Percentiles rank a stretch among this genome's conserved stretches.
Evolutionary conservation across 768 basidiomycete genomes (phyloP).

Genomic region (Neoboletus subvelutipes): DNA sequence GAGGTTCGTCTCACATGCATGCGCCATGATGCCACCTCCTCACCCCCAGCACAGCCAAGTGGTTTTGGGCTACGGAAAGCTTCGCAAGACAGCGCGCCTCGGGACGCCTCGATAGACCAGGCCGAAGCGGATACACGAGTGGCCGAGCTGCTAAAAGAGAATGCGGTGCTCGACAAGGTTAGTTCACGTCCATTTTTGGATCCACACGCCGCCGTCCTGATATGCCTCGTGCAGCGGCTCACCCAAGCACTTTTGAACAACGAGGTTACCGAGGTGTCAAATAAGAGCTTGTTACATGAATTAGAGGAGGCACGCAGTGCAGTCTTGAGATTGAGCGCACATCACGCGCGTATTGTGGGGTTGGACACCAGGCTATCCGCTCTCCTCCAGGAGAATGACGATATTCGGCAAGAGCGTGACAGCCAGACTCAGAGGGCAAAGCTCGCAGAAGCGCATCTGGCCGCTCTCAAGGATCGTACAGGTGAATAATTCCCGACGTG

Average conservation of each 20-base stretch:
- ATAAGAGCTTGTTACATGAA: constrained; percentile 69
- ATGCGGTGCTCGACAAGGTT: constrained; percentile 52
- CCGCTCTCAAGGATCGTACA: constrained; percentile 64
- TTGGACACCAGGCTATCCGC: constrained; percentile 65
- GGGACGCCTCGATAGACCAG: constrained; percentile 11
- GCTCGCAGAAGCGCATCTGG: constrained; percentile 64
- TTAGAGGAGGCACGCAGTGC: constrained; percentile 69
- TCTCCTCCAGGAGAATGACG: constrained; percentile 75
- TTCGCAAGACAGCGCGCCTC: constrained; percentile 13
- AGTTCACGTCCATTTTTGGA: not conserved
- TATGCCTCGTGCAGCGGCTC: constrained; percentile 50
- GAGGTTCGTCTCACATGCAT: constrained; percentile 46
- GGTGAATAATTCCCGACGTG: constrained; percentile 37
- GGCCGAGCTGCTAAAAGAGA: constrained; percentile 50
- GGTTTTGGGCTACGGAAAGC: constrained; percentile 14
- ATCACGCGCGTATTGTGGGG: constrained; percentile 68
- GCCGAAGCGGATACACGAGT: constrained; percentile 36
- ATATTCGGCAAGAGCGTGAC: constrained; percentile 81
- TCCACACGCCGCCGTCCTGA: constrained; percentile 6
- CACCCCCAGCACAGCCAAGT: constrained; percentile 17
- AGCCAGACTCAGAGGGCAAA: constrained; percentile 65
- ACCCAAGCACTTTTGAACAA: constrained; percentile 78
- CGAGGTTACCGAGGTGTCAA: constrained; percentile 79
- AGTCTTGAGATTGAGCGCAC: constrained; percentile 64
- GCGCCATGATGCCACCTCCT: constrained; percentile 10